Conservation (phyloP, 2,329 filamentous ascomycete genomes). For the Byssochlamys sp. region DNA sequence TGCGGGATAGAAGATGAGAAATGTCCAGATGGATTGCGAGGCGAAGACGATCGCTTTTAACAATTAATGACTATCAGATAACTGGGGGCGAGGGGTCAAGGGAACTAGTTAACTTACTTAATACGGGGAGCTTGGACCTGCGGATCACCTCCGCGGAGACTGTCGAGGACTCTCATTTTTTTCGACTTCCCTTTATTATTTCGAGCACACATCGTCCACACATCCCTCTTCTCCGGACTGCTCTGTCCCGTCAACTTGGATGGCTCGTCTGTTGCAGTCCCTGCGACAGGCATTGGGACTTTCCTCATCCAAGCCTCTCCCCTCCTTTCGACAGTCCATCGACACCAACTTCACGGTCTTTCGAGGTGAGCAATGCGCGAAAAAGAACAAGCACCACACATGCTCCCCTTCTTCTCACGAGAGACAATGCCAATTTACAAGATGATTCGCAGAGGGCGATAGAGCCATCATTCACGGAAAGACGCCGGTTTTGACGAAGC, state of each 20-base stretch:
- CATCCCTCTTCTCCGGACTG: neutral
- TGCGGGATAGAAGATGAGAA: too few relatives aligned
- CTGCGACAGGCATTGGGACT: slow-evolving; percentile 22
- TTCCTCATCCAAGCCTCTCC: slow-evolving; percentile 9
- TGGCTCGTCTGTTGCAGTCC: slow-evolving; percentile 27
- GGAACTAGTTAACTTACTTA: too few relatives aligned
- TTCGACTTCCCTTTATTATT: neutral
- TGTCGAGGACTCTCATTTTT: too few relatives aligned
- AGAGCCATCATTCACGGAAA: slow-evolving; percentile 32
- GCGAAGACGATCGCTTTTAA: too few relatives aligned
- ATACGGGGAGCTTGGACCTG: neutral
- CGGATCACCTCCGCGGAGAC: neutral
- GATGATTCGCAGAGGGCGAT: slow-evolving; percentile 31
- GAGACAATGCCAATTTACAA: neutral
- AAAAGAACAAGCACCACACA: too few relatives aligned
- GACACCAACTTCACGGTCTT: slow-evolving; percentile 32
- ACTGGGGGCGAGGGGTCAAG: too few relatives aligned
- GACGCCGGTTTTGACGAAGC: slow-evolving; percentile 32
- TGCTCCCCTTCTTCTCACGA: neutral
- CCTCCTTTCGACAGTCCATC: slow-evolving; percentile 18
- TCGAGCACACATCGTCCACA: neutral
- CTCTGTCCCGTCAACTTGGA: slow-evolving; percentile 8
- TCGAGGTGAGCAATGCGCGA: slow-evolving; percentile 17
- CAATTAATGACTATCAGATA: too few relatives aligned
- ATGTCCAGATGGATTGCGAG: too few relatives aligned